Evolutionary conservation across 768 basidiomycete genomes (phyloP).

Genomic region (Xanthoconium stramineum): DNA sequence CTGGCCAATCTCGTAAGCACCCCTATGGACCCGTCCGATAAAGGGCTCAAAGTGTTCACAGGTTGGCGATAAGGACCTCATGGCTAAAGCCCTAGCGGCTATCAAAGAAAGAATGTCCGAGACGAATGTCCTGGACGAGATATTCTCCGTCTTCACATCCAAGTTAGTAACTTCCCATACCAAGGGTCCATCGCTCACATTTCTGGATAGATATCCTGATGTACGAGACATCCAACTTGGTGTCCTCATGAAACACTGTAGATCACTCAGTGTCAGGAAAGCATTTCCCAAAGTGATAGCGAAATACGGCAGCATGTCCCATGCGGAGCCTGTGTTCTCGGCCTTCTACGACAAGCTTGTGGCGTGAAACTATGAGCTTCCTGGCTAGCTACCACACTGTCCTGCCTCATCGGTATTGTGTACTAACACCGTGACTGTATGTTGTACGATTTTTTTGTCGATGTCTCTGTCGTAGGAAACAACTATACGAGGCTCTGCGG

Average conservation of each 20-base stretch:
- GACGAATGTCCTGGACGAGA: conserved; percentile 23
- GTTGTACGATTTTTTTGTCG: neutral
- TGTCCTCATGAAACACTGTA: conserved; percentile 6
- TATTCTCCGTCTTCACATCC: conserved; percentile 27
- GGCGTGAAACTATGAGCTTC: neutral
- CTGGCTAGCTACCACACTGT: neutral
- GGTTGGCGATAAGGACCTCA: conserved; percentile 19
- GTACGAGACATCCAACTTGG: conserved; percentile 18
- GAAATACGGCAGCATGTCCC: conserved; percentile 1
- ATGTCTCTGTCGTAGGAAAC: no score
- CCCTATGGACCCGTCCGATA: neutral
- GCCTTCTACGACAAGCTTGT: conserved; percentile 16
- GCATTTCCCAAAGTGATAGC: conserved; percentile 9
- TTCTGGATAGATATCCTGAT: conserved; percentile 12
- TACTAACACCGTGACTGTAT: neutral
- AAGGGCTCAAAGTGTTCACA: neutral
- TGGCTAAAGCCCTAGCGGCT: conserved; percentile 14
- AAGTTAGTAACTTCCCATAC: conserved; percentile 7
- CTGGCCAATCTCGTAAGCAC: conserved; percentile 30
- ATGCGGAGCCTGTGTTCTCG: conserved; percentile 11
- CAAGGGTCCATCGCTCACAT: neutral
- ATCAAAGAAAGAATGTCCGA: conserved; percentile 15
- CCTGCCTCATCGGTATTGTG: neutral
- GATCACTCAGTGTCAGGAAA: conserved; percentile 12
- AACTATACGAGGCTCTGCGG: no score